Percentiles rank a stretch among this genome's conserved stretches.
Evolutionary conservation across 1,284 basidiomycete species (phyloP).

Genomic region (Papiliotrema flavescens): DNA sequence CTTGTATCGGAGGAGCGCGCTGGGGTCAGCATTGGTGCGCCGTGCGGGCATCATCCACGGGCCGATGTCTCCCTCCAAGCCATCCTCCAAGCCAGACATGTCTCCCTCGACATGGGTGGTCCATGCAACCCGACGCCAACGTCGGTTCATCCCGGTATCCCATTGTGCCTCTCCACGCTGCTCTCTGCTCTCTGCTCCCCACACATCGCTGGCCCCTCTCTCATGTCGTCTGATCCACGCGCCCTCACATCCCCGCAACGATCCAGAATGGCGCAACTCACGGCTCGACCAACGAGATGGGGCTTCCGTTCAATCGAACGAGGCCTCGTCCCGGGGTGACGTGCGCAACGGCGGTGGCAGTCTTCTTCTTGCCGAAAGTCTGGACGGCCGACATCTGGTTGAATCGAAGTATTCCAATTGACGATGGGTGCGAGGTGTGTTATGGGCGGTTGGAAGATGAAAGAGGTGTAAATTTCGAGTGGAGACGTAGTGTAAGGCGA

Average conservation of each 20-base stretch:
- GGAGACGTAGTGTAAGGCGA: background rate
- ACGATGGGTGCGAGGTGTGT: background rate
- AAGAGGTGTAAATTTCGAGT: background rate
- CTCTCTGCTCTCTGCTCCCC: too few relatives aligned
- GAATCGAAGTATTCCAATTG: background rate
- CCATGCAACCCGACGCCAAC: too few relatives aligned
- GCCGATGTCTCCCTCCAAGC: background rate
- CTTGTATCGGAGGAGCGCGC: constrained; percentile 93
- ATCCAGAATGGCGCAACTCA: constrained; percentile 31
- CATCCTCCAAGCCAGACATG: too few relatives aligned
- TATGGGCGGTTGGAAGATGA: background rate
- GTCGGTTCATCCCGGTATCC: too few relatives aligned
- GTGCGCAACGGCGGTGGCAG: constrained; percentile 93
- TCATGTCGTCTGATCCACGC: background rate
- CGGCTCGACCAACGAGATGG: constrained; percentile 90
- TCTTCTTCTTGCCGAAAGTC: constrained; percentile 99
- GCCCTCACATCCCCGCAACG: background rate
- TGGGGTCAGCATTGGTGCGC: constrained; percentile 9
- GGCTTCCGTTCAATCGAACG: constrained; percentile 95
- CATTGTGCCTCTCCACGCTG: too few relatives aligned
- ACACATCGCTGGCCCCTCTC: too few relatives aligned
- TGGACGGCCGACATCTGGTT: constrained; percentile 64
- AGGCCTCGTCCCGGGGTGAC: constrained; percentile 96
- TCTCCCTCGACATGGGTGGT: too few relatives aligned
- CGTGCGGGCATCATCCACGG: background rate